These are phyloP conservation scores for Termitomyces heimii DNA, from an alignment of 768 basidiomycete species.

Conservation along the genomic window DNA sequence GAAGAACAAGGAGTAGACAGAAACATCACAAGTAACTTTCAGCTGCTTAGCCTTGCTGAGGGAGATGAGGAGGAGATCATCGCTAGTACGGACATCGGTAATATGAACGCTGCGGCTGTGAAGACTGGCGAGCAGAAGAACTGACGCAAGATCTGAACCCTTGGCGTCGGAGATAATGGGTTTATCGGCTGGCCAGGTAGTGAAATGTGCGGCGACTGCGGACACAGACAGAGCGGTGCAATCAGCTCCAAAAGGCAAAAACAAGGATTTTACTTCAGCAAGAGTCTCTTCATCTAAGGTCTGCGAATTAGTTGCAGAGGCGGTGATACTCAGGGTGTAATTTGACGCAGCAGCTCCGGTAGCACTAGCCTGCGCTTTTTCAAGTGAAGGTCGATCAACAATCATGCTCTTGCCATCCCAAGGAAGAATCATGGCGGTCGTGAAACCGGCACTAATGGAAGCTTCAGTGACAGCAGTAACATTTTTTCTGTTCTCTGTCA, in stretches of 20 bases:
- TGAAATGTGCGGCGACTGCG: slow-evolving; percentile 79
- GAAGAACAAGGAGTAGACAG: slow-evolving; percentile 90
- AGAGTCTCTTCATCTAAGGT: slow-evolving; percentile 67
- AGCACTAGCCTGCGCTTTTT: slow-evolving; percentile 62
- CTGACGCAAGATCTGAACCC: slow-evolving; percentile 87
- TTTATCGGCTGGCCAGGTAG: slow-evolving; percentile 86
- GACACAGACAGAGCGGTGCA: slow-evolving; percentile 53
- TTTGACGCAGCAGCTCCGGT: slow-evolving; percentile 74
- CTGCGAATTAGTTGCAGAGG: slow-evolving; percentile 60
- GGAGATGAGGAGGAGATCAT: slow-evolving; percentile 86
- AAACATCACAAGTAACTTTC: slow-evolving; percentile 94
- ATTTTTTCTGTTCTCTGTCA: slow-evolving; percentile 54
- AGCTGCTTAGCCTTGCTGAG: slow-evolving; percentile 92
- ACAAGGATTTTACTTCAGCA: slow-evolving; percentile 79
- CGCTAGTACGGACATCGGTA: slow-evolving; percentile 79
- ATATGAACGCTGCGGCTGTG: slow-evolving; percentile 87
- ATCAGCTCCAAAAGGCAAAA: slow-evolving; percentile 67
- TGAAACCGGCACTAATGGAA: slow-evolving; percentile 87
- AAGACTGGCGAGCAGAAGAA: slow-evolving; percentile 90
- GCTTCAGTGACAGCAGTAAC: slow-evolving; percentile 69
- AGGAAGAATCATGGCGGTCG: slow-evolving; percentile 75
- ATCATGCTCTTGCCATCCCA: slow-evolving; percentile 57
- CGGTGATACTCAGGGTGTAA: slow-evolving; percentile 78
- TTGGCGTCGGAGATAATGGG: slow-evolving; percentile 93
- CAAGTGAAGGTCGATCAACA: slow-evolving; percentile 60